Evolutionary conservation across 106 monocot species (phyloP), one percentile per base, ranked within the genome.

Genomic region (Dendrobium officinale): DNA sequence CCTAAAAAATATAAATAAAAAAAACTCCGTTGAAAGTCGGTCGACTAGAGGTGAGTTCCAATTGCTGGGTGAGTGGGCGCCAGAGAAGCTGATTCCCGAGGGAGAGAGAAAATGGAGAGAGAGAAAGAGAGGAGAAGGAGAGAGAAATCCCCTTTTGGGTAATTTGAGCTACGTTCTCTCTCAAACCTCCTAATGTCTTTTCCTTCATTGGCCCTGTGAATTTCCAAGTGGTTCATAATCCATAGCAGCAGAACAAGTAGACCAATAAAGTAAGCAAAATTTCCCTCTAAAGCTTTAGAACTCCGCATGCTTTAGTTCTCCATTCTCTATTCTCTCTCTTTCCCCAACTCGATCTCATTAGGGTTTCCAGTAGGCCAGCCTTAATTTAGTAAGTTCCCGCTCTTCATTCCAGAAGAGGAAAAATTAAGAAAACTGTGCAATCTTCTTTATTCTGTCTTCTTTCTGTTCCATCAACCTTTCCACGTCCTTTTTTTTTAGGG

Each of bases 361-460:
- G 73, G 73, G 73, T 42, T 73, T 73, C 40, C 31, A 16, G 4
- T 73, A 73, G 73, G 47, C 22, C 45, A 7, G 5, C 1, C 77
- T 77, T 55, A 54, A 55, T 77, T 77, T 77, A 47, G 77, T 55
- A 77, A 77, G 29, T 20, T 77, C 77, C 55, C 55, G 55, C 77
- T 77, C 24, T 77, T 37, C 40, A 27, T 24, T 47, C 45, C 27
- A 48, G 24, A 77, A 45, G 49, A 48, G 49, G 24, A 77, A 51
- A 47, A 24, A 10, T 17, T 37, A 37, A 37, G 9, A 45, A 45
- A 45, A 45, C 45, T 6, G 45, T 45, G 6, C 20, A 31, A 13
- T 16, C 72, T 6, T 75, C 40, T n/a, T 43, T 42, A 45, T 18
- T 75, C 19, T 7, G 2, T 16, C 43, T 75, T 41, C 20, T 42